Evolutionary conservation across 306 rosid genomes (phyloP), one percentile per base, ranked within the genome.

Genomic region (Ziziphus jujuba): DNA sequence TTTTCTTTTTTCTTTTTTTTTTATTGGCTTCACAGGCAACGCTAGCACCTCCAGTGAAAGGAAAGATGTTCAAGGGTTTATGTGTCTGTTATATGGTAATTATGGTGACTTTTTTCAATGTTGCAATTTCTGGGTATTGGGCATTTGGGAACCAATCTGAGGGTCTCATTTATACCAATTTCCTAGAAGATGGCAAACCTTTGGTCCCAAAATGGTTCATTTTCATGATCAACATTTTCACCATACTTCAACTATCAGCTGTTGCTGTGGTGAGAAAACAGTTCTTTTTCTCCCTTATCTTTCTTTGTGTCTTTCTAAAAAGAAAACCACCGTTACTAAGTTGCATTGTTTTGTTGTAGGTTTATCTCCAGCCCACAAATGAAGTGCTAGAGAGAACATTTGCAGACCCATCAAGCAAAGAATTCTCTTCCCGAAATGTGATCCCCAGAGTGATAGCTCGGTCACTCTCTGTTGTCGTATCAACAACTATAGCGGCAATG

Each of bases 61-160:
- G 96, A 66, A 89, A 89, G 80, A 92, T 92, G 98, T 81, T 92
- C 78, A 87, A 89, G 78, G 95, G 85, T 43, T 75, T 89, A 1
- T 56, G 76, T 23, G 61, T 89, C 62, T 92, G 92, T 60, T 92
- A 92, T 36, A 5, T 68, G 3, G 71, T 92, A 3, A 64, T 84
- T 8, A 44, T 33, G 0, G 25, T 63, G 22, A 89, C 89, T 21
- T 92, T 85, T 81, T 92, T 81, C 73, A 79, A 81, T 19, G 91
- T 89, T 5, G 77, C 92, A 5, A 70, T 86, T 36, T 84, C 92
- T 62, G 95, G 98, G 56, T 92, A 87, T 61, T 87, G 87, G 96
- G 96, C 90, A 51, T 92, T 89, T 78, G 98, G 98, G 6, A 89
- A 85, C 64, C 14, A 72, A 66, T 66, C 88, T 25, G 73, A 68